Evolutionary conservation across 1,284 basidiomycete genomes (phyloP).

Genomic region (Termitomyces sp.): DNA sequence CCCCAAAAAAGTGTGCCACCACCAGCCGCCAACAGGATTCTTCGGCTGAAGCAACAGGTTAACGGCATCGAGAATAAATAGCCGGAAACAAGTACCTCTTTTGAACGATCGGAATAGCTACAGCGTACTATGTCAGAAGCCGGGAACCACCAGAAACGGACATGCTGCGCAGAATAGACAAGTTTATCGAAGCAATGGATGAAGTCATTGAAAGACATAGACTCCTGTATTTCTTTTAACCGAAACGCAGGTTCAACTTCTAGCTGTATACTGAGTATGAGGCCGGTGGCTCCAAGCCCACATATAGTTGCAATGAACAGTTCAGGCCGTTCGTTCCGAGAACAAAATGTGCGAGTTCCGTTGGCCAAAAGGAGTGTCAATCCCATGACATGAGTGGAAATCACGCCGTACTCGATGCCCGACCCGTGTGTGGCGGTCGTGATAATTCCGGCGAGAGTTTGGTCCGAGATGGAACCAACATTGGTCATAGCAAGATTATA

Average conservation of each 20-base stretch:
- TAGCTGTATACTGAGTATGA: conserved; percentile 79
- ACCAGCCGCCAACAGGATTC: conserved; percentile 53
- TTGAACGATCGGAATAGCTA: conserved; percentile 71
- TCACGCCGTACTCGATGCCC: conserved; percentile 76
- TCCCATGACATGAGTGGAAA: conserved; percentile 79
- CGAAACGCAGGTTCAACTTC: conserved; percentile 82
- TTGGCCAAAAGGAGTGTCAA: conserved; percentile 74
- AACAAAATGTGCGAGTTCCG: conserved; percentile 66
- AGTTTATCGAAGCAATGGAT: conserved; percentile 52
- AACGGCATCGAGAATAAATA: conserved; percentile 10
- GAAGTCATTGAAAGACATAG: conserved; percentile 63
- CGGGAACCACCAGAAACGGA: conserved; percentile 95
- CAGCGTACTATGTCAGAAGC: conserved; percentile 72
- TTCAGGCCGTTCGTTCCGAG: conserved; percentile 58
- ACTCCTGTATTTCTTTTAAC: conserved; percentile 73
- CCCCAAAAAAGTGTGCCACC: conserved; percentile 64
- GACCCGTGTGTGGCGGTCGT: conserved; percentile 95
- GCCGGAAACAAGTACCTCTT: conserved; percentile 48
- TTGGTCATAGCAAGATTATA: conserved; percentile 84
- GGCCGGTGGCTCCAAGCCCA: conserved; percentile 89
- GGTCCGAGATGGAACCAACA: conserved; percentile 95
- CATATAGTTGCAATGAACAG: conserved; percentile 92
- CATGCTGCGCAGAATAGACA: conserved; percentile 73
- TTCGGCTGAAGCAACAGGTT: conserved; percentile 25
- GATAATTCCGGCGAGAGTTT: conserved; percentile 91